phyloP scores from a whole-genome alignment of 2,329 filamentous ascomycete genomes.

The Talaromyces sp. region DNA sequence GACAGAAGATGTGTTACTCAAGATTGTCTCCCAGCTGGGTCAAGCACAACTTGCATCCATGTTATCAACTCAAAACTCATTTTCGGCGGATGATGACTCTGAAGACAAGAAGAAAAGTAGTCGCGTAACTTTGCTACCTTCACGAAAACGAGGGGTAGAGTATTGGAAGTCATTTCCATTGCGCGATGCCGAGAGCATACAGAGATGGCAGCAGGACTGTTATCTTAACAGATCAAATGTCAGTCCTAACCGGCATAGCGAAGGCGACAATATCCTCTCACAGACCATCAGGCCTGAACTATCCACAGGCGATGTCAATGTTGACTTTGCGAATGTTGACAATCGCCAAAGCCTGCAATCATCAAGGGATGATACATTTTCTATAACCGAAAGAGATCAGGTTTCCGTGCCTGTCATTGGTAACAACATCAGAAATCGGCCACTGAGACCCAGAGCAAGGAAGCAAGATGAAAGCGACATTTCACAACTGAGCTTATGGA shows the following conservation, averaged over 20 bases:
- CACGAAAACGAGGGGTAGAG: conserved; percentile 36
- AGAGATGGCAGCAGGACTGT: conserved; percentile 38
- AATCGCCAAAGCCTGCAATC: background rate
- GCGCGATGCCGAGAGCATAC: conserved; percentile 34
- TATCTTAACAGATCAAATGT: background rate
- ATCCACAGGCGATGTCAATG: background rate
- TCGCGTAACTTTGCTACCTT: conserved; percentile 26
- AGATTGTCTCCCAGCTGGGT: conserved; percentile 36
- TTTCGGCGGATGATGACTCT: conserved; percentile 19
- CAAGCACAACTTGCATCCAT: conserved; percentile 33
- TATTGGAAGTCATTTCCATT: conserved; percentile 42
- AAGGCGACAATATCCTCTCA: background rate
- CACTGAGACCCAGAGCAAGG: background rate
- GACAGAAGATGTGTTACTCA: conserved; percentile 43
- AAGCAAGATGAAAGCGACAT: background rate
- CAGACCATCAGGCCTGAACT: background rate
- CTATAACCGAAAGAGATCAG: background rate
- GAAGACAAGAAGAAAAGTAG: background rate
- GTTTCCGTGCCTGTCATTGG: background rate
- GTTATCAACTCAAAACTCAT: conserved; percentile 21
- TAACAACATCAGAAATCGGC: background rate
- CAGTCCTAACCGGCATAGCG: background rate
- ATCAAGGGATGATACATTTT: background rate
- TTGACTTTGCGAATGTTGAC: background rate
- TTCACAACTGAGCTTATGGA: conserved; percentile 28